Conservation (phyloP, 2,329 filamentous ascomycete species). For the Fusarium sp. region DNA sequence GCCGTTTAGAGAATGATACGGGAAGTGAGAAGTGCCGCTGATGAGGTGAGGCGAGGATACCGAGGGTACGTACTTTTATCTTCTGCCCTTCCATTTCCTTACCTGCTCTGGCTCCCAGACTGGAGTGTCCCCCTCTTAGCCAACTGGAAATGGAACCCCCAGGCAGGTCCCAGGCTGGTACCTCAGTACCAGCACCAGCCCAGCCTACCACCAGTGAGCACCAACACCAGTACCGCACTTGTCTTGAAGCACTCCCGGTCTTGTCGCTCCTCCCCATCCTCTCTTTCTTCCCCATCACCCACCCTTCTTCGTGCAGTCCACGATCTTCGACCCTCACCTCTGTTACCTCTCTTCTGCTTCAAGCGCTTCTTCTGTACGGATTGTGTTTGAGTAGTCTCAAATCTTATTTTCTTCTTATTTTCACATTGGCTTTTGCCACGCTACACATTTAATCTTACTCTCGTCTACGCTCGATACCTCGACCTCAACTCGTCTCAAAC, state of each 20-base stretch:
- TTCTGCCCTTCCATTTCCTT: constrained; percentile 2
- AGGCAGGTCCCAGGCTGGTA: constrained; percentile 46
- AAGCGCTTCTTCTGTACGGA: constrained; percentile 35
- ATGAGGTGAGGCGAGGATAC: constrained; percentile 35
- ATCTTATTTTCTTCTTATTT: constrained; percentile 27
- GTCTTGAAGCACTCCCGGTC: constrained; percentile 49
- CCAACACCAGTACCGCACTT: constrained; percentile 45
- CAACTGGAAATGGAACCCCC: constrained; percentile 46
- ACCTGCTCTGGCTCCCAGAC: constrained; percentile 20
- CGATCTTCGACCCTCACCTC: constrained; percentile 46
- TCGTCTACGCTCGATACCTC: constrained; percentile 44
- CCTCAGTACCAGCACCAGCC: constrained; percentile 24
- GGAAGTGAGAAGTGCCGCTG: constrained; percentile 38
- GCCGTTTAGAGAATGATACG: constrained; percentile 32
- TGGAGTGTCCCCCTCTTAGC: constrained; percentile 40
- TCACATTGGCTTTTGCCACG: constrained; percentile 9
- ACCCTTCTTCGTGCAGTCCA: constrained; percentile 52
- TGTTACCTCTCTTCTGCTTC: constrained; percentile 38
- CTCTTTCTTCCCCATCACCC: constrained; percentile 51
- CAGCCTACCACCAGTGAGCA: constrained; percentile 14
- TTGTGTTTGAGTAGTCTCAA: constrained; percentile 47
- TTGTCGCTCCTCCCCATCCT: constrained; percentile 56
- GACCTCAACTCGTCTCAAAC: constrained; percentile 44
- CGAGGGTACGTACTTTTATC: constrained; percentile 48
- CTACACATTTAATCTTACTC: constrained; percentile 32